Percentiles rank a stretch among this genome's conserved stretches.
Evolutionary conservation across 371 early-diverging fungal species (phyloP).

Genomic region (Apophysomyces sp.): DNA sequence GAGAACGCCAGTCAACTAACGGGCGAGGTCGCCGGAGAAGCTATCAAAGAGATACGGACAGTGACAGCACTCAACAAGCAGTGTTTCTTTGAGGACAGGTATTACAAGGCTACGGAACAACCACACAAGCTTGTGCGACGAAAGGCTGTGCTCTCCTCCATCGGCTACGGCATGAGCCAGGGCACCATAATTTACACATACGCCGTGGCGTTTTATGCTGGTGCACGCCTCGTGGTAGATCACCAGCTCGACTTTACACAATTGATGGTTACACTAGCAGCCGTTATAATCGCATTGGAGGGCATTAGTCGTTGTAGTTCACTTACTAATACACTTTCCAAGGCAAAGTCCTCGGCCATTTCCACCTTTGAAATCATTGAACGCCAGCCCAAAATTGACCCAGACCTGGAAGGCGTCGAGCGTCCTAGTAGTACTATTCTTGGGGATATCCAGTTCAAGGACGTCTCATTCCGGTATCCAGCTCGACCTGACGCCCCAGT

Average conservation of each 20-base stretch:
- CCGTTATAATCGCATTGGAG: slow-evolving; percentile 74
- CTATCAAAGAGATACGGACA: slow-evolving; percentile 86
- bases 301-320: slow-evolving; percentile 64
- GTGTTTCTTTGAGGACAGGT: slow-evolving; percentile 57
- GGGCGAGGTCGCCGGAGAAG: slow-evolving; percentile 81
- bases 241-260: slow-evolving; percentile 27
- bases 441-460: slow-evolving; percentile 57
- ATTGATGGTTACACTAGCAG: slow-evolving; percentile 70
- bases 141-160: slow-evolving; percentile 53
- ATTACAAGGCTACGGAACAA: slow-evolving; percentile 52
- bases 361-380: slow-evolving; percentile 77
- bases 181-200: slow-evolving; percentile 67
- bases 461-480: slow-evolving; percentile 74
- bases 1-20: slow-evolving; percentile 69
- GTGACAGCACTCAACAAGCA: slow-evolving; percentile 86
- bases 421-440: slow-evolving; percentile 30
- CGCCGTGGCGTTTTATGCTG: slow-evolving; percentile 61
- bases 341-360: slow-evolving; percentile 83
- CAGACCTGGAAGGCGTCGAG: slow-evolving; percentile 59
- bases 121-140: slow-evolving; percentile 66
- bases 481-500: slow-evolving; percentile 76
- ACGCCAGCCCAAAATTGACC: slow-evolving; percentile 70
- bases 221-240: slow-evolving; percentile 43
- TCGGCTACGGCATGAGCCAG: slow-evolving; percentile 72
- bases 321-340: slow-evolving; percentile 62